Base-by-base conservation (phyloP, 75 land plant genomes). In the Selaginella moellendorffii region DNA sequence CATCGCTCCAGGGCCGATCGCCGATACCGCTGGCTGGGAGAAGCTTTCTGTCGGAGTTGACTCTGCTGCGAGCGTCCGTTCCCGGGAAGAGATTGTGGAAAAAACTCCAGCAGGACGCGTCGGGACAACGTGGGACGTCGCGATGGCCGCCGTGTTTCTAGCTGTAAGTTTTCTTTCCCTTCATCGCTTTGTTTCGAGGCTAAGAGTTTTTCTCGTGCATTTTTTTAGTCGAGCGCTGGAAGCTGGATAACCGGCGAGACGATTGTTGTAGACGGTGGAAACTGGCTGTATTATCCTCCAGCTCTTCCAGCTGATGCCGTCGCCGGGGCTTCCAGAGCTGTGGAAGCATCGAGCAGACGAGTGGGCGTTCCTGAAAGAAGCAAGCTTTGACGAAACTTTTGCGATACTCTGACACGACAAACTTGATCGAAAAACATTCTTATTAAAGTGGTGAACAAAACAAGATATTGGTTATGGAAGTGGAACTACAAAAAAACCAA, bases 1-100 rank as follows among this genome's bases (percentile, higher is more conserved):
- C 24, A 54, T 70, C 22, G 72, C 72, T 21, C 72, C 72, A 21
- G 72, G 72, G 8, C 68, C 69, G 26, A 29, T 70, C 20, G 67
- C n/a, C 12, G 20, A 65, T 64, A 70, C 72, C 2, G 52, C 72
- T 66, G 72, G 72, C 19, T 21, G 31, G 20, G 52, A 27, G 23
- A 64, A 70, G 24, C 18, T 70, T 18, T 29, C 9, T 14, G 27
- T 59, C 0, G 25, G 27, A 0, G 72, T 22, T n/a, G 58, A 26
- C 27, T n/a, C n/a, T n/a, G n/a, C n/a, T n/a, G n/a, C n/a, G n/a
- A n/a, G n/a, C n/a, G 17, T 0, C 26, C 8, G 27, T 29, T 0
- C 31, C 9, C 0, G 26, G 0, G 26, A 19, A 2, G 60, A 51
- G 1, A 9, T 66, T 24, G 24, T 52, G 27, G n/a, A n/a, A 54